phyloP scores from a whole-genome alignment of 768 basidiomycete species.

The Podaxis sp. region DNA sequence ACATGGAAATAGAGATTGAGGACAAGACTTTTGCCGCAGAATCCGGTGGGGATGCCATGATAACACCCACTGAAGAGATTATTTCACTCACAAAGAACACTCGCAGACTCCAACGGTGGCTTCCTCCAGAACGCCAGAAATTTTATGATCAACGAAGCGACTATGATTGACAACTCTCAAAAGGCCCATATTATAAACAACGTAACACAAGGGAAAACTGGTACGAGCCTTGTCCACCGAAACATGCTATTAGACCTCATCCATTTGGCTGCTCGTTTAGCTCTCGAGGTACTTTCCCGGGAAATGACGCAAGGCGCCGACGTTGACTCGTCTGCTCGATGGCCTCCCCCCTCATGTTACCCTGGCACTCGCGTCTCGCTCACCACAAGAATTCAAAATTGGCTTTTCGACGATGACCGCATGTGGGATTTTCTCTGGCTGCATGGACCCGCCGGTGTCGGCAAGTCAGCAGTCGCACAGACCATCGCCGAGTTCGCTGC shows the following conservation, averaged over 20 bases:
- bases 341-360: too few relatives aligned
- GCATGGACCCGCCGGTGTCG: too few relatives aligned
- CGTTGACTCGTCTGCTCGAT: neutral
- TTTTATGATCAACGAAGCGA: neutral
- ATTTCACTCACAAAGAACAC: neutral
- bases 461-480: constrained; percentile 12
- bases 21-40: too few relatives aligned
- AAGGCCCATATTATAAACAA: neutral
- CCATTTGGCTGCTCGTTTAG: constrained; percentile 7
- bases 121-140: neutral
- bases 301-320: neutral
- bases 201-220: neutral
- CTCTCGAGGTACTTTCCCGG: neutral
- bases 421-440: too few relatives aligned
- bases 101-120: neutral
- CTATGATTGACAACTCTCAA: neutral
- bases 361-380: neutral
- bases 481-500: neutral
- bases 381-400: neutral
- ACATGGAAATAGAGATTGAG: too few relatives aligned
- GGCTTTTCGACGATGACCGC: neutral
- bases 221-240: neutral
- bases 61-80: too few relatives aligned
- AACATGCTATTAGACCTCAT: neutral
- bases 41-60: too few relatives aligned